Evolutionary conservation across 2,329 filamentous ascomycete species (phyloP).

Genomic region (Pyricularia sp.): DNA sequence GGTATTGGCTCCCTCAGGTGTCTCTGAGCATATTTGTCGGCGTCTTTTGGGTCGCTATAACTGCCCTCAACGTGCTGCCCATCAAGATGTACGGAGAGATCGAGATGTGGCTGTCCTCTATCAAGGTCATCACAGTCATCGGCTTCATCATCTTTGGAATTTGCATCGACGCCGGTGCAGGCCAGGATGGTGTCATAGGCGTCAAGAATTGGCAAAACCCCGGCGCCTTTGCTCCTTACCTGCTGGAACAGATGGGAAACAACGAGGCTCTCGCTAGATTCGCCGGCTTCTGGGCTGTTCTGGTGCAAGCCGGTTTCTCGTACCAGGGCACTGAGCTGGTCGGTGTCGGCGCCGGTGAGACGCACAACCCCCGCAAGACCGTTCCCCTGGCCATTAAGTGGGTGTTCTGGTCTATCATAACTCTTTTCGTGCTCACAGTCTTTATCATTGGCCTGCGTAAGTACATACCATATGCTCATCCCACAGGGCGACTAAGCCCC

Average conservation of each 20-base stretch:
- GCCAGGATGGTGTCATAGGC: slow-evolving; percentile 56
- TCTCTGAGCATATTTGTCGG: slow-evolving; percentile 60
- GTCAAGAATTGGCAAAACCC: slow-evolving; percentile 59
- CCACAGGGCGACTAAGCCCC: not conserved
- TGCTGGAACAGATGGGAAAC: slow-evolving; percentile 23
- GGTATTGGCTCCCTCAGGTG: slow-evolving; percentile 54
- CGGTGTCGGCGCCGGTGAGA: slow-evolving; percentile 67
- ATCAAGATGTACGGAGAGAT: slow-evolving; percentile 63
- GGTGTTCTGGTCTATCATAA: slow-evolving; percentile 63
- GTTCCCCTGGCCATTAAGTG: slow-evolving; percentile 61
- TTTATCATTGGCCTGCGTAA: slow-evolving; percentile 54
- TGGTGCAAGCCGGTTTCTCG: slow-evolving; percentile 56
- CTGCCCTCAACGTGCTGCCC: slow-evolving; percentile 55
- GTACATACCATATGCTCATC: not conserved
- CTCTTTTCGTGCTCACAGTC: slow-evolving; percentile 50
- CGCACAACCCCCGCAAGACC: slow-evolving; percentile 55
- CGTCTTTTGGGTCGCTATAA: slow-evolving; percentile 61
- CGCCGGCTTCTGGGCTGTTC: slow-evolving; percentile 55
- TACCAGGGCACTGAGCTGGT: slow-evolving; percentile 66
- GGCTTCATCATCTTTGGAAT: slow-evolving; percentile 68
- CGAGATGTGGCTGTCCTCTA: slow-evolving; percentile 64
- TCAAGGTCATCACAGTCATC: slow-evolving; percentile 64
- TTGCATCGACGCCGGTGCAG: slow-evolving; percentile 59
- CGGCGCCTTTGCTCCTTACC: slow-evolving; percentile 52
- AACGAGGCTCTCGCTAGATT: slow-evolving; percentile 43